Evolutionary conservation across 2,329 filamentous ascomycete genomes (phyloP).

Genomic region (Fusarium humuli): DNA sequence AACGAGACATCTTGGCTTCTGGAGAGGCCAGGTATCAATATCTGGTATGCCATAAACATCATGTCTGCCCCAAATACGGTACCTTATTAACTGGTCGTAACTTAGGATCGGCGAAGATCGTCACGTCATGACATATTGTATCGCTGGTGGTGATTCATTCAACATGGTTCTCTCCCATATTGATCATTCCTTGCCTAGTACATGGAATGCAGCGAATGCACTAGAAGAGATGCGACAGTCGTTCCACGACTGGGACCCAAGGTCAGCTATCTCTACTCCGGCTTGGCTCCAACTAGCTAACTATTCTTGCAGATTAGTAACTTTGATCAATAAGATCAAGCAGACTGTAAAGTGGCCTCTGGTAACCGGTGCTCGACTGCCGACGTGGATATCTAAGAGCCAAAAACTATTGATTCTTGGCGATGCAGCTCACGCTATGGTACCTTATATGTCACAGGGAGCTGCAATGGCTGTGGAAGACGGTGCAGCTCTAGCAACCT

Average conservation of each 20-base stretch:
- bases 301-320: background rate
- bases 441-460: conserved; percentile 16
- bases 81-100: background rate
- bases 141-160: conserved; percentile 6
- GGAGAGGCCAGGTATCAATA: background rate
- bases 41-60: background rate
- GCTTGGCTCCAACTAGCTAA: accelerated
- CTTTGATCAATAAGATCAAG: conserved; percentile 7
- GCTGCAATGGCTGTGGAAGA: conserved; percentile 21
- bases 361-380: background rate
- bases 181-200: background rate
- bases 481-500: background rate
- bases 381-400: conserved; percentile 1
- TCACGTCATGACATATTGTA: conserved; percentile 9
- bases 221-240: conserved; percentile 1
- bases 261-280: background rate
- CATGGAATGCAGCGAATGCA: background rate
- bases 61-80: background rate
- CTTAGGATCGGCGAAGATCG: conserved; percentile 11
- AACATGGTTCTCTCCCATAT: conserved; percentile 12
- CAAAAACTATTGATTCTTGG: conserved; percentile 1
- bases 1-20: background rate
- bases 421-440: conserved; percentile 16
- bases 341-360: background rate
- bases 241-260: conserved; percentile 3